A percentile compares a stretch with the other conserved stretches of the same genome.
These are phyloP conservation scores for Blastomyces percursus DNA, from an alignment of 2,329 filamentous ascomycete genomes.

Conservation along the genomic window DNA sequence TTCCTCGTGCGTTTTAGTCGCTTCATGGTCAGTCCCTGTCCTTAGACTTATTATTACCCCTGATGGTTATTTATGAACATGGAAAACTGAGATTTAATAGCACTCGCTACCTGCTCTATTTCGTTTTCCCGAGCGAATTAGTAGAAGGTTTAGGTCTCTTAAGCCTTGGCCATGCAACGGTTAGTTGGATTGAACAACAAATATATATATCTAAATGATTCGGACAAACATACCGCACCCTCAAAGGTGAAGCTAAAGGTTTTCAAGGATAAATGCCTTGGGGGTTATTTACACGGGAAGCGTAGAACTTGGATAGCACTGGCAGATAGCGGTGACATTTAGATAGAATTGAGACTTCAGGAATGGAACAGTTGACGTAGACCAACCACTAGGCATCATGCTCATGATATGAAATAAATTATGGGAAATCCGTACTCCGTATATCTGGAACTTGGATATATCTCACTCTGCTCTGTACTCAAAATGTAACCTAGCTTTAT, in stretches of 20 bases:
- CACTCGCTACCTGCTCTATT: background rate
- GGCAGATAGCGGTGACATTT: background rate
- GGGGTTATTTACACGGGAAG: no score
- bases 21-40: background rate
- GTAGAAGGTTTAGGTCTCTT: no score
- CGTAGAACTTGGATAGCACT: background rate
- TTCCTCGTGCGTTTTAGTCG: background rate
- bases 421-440: background rate
- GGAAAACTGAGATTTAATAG: background rate
- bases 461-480: background rate
- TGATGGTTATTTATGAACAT: background rate
- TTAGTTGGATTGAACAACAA: background rate
- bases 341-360: background rate
- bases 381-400: background rate
- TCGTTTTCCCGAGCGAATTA: no score
- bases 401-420: background rate
- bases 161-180: background rate
- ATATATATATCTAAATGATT: background rate
- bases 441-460: background rate
- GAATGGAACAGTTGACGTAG: background rate
- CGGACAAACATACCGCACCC: background rate
- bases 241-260: background rate
- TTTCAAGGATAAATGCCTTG: background rate
- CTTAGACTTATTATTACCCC: background rate
- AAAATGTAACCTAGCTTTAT: background rate